Evolutionary conservation across 108 stramenopile genomes (phyloP).

Genomic region (Epipyxis sp.): DNA sequence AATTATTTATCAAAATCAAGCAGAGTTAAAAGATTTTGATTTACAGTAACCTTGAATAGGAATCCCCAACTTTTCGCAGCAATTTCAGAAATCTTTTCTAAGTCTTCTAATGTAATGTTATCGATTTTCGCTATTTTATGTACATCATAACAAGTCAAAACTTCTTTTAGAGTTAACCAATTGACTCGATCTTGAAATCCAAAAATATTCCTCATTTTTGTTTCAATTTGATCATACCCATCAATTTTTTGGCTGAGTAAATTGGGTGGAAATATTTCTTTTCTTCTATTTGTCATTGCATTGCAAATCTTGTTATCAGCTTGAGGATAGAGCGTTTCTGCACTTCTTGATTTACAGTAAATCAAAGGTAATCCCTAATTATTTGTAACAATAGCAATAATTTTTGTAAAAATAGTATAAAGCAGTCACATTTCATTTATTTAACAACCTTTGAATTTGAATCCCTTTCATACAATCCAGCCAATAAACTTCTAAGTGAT

Average conservation of each 20-base stretch:
- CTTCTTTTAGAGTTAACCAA: constrained; percentile 4
- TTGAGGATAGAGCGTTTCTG: constrained; percentile 13
- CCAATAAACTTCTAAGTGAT: background rate
- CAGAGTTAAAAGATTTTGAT: no score
- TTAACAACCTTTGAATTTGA: background rate
- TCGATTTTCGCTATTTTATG: background rate
- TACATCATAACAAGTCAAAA: background rate
- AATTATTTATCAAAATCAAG: no score
- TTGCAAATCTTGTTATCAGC: background rate
- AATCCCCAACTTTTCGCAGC: background rate
- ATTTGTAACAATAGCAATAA: no score
- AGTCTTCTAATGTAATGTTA: background rate
- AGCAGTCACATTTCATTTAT: no score
- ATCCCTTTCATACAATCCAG: background rate
- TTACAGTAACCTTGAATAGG: no score
- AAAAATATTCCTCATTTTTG: background rate
- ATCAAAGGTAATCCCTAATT: constrained; percentile 1
- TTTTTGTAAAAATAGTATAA: no score
- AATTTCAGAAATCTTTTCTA: background rate
- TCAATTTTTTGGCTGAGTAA: background rate
- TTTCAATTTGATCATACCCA: background rate
- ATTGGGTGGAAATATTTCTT: background rate
- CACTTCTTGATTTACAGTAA: background rate
- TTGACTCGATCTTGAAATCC: background rate
- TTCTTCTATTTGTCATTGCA: background rate